A percentile compares a stretch with the other conserved stretches of the same genome.
Evolutionary conservation across 73 alveolate genomes (phyloP).

Genomic region (Strombidium stylifer): DNA sequence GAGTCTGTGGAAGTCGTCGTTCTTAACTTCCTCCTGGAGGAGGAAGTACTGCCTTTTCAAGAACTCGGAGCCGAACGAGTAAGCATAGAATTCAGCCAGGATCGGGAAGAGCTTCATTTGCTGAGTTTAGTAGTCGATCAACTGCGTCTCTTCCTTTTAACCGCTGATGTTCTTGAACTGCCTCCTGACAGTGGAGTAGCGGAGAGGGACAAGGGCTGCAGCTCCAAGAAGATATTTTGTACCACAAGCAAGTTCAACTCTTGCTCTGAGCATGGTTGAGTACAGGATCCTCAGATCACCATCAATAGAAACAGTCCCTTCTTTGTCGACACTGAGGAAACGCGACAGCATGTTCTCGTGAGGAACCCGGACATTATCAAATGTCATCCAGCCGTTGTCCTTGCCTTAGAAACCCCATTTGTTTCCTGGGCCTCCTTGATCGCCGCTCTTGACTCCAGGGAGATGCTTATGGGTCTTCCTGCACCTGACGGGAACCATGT

Average conservation of each 20-base stretch:
- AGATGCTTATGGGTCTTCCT: constrained; percentile 72
- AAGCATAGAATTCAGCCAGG: constrained; percentile 33
- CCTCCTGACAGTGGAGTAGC: constrained; percentile 74
- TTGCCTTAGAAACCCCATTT: constrained; percentile 72
- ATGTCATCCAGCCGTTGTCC: constrained; percentile 80
- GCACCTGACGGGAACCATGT: constrained; percentile 73
- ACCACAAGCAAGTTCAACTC: constrained; percentile 53
- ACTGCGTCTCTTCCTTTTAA: constrained; percentile 46
- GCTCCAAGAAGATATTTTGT: constrained; percentile 38
- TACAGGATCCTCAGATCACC: constrained; percentile 77
- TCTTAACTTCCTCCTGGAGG: background rate
- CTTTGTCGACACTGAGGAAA: constrained; percentile 67
- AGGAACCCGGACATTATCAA: constrained; percentile 80
- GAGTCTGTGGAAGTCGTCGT: constrained; percentile 25
- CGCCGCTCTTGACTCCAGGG: constrained; percentile 84
- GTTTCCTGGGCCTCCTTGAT: constrained; percentile 89
- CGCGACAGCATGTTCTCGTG: constrained; percentile 72
- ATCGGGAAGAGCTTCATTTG: constrained; percentile 57
- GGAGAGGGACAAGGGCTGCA: constrained; percentile 62
- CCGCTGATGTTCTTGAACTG: constrained; percentile 66
- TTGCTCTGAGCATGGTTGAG: constrained; percentile 74
- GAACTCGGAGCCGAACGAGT: background rate
- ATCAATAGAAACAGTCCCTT: constrained; percentile 63
- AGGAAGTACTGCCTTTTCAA: background rate
- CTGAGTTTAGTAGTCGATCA: constrained; percentile 78